These are phyloP conservation scores for Diaporthe sp. DNA, from an alignment of 2,329 filamentous ascomycete genomes.

Conservation along the genomic window DNA sequence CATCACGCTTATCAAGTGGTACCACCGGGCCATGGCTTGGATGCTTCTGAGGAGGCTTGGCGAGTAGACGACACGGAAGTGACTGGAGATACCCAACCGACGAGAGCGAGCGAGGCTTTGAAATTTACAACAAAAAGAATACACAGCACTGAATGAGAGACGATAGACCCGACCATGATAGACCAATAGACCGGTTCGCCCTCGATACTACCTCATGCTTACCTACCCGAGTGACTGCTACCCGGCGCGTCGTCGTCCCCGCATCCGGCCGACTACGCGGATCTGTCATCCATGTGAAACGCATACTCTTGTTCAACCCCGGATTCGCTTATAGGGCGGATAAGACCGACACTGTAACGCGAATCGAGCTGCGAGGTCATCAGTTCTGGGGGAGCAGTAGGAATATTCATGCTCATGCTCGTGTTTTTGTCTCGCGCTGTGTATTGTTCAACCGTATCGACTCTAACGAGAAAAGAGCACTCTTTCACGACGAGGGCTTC, in stretches of 20 bases:
- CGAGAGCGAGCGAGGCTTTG: constrained; percentile 9
- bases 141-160: constrained; percentile 18
- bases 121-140: background rate
- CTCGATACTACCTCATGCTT: constrained; percentile 1
- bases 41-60: constrained; percentile 20
- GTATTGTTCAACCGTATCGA: background rate
- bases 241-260: background rate
- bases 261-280: constrained; percentile 5
- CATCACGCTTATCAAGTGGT: background rate
- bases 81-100: constrained; percentile 36
- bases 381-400: background rate
- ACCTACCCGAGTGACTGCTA: background rate
- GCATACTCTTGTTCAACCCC: background rate
- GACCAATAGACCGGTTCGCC: constrained; percentile 26
- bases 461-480: background rate
- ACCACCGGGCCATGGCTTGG: constrained; percentile 16
- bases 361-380: too few relatives aligned
- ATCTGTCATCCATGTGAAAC: constrained; percentile 7
- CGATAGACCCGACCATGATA: constrained; percentile 17
- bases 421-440: background rate
- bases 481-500: background rate
- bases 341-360: background rate
- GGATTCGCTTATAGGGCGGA: background rate
- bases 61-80: constrained; percentile 11
- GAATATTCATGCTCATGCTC: background rate